Conservation (phyloP, 2,329 filamentous ascomycete species). For the Bisporella sp. region DNA sequence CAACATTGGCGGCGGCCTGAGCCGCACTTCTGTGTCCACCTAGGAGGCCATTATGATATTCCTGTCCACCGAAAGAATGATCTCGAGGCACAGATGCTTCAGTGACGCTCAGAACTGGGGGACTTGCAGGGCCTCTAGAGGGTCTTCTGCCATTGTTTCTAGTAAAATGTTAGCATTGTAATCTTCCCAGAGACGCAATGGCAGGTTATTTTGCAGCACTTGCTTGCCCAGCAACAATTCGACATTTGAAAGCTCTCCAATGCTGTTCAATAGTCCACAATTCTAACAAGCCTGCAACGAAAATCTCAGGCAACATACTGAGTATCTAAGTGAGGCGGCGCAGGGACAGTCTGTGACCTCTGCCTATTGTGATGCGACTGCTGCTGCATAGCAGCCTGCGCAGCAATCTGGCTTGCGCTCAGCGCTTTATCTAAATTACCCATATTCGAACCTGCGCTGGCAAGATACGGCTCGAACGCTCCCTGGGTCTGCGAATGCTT, state of each 20-base stretch:
- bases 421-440: slow-evolving; percentile 32
- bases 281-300: too few relatives aligned
- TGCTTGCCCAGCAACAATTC: too few relatives aligned
- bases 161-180: not conserved
- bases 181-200: too few relatives aligned
- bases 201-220: too few relatives aligned
- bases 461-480: slow-evolving; percentile 67
- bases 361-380: slow-evolving; percentile 48
- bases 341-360: slow-evolving; percentile 67
- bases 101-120: slow-evolving; percentile 56
- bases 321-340: slow-evolving; percentile 29
- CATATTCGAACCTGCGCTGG: slow-evolving; percentile 39
- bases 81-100: slow-evolving; percentile 58
- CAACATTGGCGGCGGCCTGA: slow-evolving; percentile 65
- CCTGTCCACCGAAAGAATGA: slow-evolving; percentile 38
- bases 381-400: slow-evolving; percentile 67
- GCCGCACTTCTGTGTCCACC: slow-evolving; percentile 59
- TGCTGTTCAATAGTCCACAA: too few relatives aligned
- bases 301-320: slow-evolving; percentile 1
- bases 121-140: slow-evolving; percentile 44
- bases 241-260: too few relatives aligned
- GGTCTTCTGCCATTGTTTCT: slow-evolving; percentile 18
- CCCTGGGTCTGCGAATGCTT: slow-evolving; percentile 69
- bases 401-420: slow-evolving; percentile 70
- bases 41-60: slow-evolving; percentile 54